Base-by-base conservation (phyloP, 2,329 filamentous ascomycete species). In the Cordyceps javanica region DNA sequence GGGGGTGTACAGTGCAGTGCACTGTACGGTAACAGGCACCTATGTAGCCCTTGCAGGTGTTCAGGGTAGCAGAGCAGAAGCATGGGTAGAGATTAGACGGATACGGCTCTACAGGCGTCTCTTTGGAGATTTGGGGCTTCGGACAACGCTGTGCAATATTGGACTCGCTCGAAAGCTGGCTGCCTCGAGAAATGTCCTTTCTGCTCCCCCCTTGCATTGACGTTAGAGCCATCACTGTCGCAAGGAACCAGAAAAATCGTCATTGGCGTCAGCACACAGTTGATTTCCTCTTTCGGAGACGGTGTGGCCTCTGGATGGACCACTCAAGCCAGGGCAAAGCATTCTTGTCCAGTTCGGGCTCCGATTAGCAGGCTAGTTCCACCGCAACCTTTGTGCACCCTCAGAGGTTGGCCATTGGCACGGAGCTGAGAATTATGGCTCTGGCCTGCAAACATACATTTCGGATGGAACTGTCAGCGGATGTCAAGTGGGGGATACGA, bases 221-320 rank as follows among this genome's bases (percentile, higher is more conserved):
- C 14, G 2, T 25, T 8, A 4, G 11, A n/a, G 41, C 30, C 16
- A 13, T 38, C 5, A 14, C 36, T 26, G 8, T 32, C 25, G 30
- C 11, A 32, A 32, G 30, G 30, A 32, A n/a, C n/a, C n/a, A n/a
- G n/a, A n/a, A n/a, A n/a, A 19, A 5, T 11, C n/a, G 26, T 6
- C 4, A 16, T 16, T 11, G 36, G 25, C 49, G 25, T 25, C 49
- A 52, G 50, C 25, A 23, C 34, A 49, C 23, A 19, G 46, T 51
- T 42, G 36, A 57, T 51, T 57, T 57, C 55, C 55, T 57, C 36
- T 57, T 57, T 57, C 38, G 55, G 55, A 57, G 55, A 51, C 46
- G 46, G 55, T 56, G 45, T 49, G 54, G 34, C 26, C 44, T 50
- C 54, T 56, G 54, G 54, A 32, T 56, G 54, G 54, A 56, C 26